Evolutionary conservation across 2,329 filamentous ascomycete genomes (phyloP).

Genomic region (Neurospora sp.): DNA sequence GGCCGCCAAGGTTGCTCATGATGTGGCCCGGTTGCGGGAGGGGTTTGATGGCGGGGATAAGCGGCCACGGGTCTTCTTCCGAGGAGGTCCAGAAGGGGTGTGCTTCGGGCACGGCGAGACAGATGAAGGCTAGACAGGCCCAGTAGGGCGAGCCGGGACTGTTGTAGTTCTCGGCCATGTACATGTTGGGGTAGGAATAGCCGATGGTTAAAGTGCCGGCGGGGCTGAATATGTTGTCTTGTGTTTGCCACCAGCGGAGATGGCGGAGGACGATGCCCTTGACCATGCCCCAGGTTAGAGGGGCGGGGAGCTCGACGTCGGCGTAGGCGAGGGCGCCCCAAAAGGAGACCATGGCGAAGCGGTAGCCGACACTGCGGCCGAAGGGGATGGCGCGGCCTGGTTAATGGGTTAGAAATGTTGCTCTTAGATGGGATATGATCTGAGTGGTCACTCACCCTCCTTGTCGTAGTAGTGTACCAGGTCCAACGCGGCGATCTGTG

Average conservation of each 20-base stretch:
- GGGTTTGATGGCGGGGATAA: constrained; percentile 49
- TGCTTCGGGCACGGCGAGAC: constrained; percentile 55
- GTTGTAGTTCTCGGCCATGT: constrained; percentile 74
- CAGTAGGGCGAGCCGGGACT: constrained; percentile 67
- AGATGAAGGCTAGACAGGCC: constrained; percentile 70
- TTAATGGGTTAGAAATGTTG: background rate
- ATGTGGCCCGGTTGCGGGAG: constrained; percentile 66
- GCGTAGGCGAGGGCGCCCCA: constrained; percentile 72
- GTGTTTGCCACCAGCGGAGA: constrained; percentile 70
- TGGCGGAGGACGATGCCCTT: constrained; percentile 68
- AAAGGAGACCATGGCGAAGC: constrained; percentile 80
- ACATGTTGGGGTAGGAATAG: constrained; percentile 70
- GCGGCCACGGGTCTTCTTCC: constrained; percentile 50
- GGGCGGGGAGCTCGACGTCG: constrained; percentile 60
- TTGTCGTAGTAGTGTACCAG: constrained; percentile 69
- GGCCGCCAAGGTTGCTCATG: constrained; percentile 58
- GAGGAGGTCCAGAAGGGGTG: constrained; percentile 68
- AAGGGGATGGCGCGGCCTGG: constrained; percentile 59
- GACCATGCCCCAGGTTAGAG: constrained; percentile 69
- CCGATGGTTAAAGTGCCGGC: constrained; percentile 68
- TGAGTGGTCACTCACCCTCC: constrained; percentile 32
- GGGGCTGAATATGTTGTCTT: constrained; percentile 63
- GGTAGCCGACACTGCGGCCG: constrained; percentile 67
- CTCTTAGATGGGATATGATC: background rate
- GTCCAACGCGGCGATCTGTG: constrained; percentile 57